These are phyloP conservation scores for Citrullus colocynthis DNA, from an alignment of 306 rosid species.

Conservation along the genomic window DNA sequence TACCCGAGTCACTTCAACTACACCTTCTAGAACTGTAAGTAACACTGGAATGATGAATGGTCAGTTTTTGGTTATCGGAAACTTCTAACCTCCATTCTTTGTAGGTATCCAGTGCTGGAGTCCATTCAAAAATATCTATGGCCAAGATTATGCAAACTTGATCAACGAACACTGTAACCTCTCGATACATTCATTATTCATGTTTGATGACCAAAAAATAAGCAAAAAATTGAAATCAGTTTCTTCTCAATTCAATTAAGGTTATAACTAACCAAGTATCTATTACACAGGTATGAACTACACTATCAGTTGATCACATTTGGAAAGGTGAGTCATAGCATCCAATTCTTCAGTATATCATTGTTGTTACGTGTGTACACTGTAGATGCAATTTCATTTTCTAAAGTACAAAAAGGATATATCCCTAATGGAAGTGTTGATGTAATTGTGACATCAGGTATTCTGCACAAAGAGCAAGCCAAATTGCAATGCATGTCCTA, in stretches of 20 bases:
- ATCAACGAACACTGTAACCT: constrained; percentile 76
- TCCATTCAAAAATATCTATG: constrained; percentile 85
- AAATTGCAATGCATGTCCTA: constrained; percentile 94
- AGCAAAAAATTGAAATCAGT: background rate
- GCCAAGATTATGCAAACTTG: constrained; percentile 97
- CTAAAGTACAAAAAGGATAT: background rate
- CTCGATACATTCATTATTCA: constrained; percentile 3
- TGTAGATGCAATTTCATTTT: background rate
- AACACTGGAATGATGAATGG: background rate
- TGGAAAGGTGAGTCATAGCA: constrained; percentile 53
- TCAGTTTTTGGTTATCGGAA: constrained; percentile 2
- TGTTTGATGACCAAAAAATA: background rate
- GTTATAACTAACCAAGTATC: constrained; percentile 21
- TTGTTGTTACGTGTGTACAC: constrained; percentile 2
- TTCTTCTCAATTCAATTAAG: constrained; percentile 1
- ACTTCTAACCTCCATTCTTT: constrained; percentile 21
- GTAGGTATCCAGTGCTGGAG: constrained; percentile 87
- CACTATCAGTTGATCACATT: constrained; percentile 97
- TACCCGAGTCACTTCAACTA: constrained; percentile 79
- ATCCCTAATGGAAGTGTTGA: background rate
- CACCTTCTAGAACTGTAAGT: constrained; percentile 85
- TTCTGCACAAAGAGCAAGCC: constrained; percentile 90
- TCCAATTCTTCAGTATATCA: background rate
- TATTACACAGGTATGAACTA: constrained; percentile 63
- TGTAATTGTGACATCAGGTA: constrained; percentile 36